Percentiles rank a stretch among this genome's conserved stretches.
Evolutionary conservation across 2,329 filamentous ascomycete species (phyloP).

Genomic region (Cordyceps pruinosa): DNA sequence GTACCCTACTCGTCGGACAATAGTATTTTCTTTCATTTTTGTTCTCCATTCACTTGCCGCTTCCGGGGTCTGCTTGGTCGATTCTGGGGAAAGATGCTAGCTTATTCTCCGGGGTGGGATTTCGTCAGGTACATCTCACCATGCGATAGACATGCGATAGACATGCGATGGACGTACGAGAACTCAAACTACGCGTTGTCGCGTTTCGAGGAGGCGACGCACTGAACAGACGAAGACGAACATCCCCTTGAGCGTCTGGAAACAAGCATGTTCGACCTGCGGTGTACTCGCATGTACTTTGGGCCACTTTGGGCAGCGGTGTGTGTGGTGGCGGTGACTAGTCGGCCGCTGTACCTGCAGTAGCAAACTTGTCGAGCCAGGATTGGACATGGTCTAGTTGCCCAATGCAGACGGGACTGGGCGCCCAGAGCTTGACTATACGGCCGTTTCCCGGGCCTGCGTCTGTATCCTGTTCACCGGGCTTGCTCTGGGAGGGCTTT

Average conservation of each 20-base stretch:
- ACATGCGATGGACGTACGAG: no score
- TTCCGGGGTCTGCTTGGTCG: no score
- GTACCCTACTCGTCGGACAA: neutral
- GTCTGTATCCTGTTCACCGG: neutral
- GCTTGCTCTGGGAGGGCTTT: neutral
- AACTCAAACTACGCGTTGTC: no score
- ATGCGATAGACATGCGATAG: no score
- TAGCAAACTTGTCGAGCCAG: neutral
- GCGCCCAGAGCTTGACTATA: neutral
- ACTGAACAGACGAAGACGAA: no score
- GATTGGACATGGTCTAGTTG: neutral
- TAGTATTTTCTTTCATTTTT: neutral
- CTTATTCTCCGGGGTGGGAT: no score
- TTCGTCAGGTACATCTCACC: no score
- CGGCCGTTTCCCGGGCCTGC: neutral
- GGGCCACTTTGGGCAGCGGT: slow-evolving; percentile 4
- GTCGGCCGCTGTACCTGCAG: slow-evolving; percentile 5
- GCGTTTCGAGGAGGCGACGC: no score
- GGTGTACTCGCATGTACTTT: slow-evolving; percentile 3
- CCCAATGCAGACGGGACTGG: neutral
- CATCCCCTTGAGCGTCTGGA: no score
- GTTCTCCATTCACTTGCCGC: no score
- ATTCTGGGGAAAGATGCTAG: no score
- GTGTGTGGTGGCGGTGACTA: slow-evolving; percentile 10
- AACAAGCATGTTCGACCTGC: neutral